Evolutionary conservation across 768 basidiomycete species (phyloP).

Genomic region (Kwoniella pini): DNA sequence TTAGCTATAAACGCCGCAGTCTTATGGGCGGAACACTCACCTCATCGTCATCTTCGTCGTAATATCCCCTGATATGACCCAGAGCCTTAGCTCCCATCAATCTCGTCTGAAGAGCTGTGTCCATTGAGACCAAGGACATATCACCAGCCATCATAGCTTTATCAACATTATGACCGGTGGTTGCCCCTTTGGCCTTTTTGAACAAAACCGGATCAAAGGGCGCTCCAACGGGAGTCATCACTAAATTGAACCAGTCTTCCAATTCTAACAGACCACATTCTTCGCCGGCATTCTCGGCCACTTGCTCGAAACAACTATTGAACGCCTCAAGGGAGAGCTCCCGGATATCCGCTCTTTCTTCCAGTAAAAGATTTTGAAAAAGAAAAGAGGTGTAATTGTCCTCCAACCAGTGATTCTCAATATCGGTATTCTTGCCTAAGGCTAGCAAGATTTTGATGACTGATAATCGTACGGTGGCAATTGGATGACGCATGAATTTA

Average conservation of each 20-base stretch:
- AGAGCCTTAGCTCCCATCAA: conserved; percentile 76
- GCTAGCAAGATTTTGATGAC: conserved; percentile 85
- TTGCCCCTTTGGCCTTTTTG: conserved; percentile 58
- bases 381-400: conserved; percentile 76
- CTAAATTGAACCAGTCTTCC: conserved; percentile 75
- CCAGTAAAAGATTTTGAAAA: conserved; percentile 90
- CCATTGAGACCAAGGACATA: conserved; percentile 72
- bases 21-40: conserved; percentile 1
- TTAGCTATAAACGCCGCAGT: background rate
- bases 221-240: conserved; percentile 87
- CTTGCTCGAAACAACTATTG: conserved; percentile 67
- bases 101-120: conserved; percentile 75
- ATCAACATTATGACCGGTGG: conserved; percentile 80
- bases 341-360: conserved; percentile 84
- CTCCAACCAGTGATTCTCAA: conserved; percentile 76
- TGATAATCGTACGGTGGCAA: conserved; percentile 84
- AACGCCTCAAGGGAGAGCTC: conserved; percentile 71
- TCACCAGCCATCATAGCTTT: conserved; percentile 94
- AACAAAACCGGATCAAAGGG: conserved; percentile 72
- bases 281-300: conserved; percentile 54
- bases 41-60: conserved; percentile 58
- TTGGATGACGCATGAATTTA: conserved; percentile 97
- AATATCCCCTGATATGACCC: conserved; percentile 55
- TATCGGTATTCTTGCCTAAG: conserved; percentile 75
- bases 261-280: conserved; percentile 8